Base-by-base conservation (phyloP, 495 filamentous ascomycete genomes). In the Xylaria castorea region DNA sequence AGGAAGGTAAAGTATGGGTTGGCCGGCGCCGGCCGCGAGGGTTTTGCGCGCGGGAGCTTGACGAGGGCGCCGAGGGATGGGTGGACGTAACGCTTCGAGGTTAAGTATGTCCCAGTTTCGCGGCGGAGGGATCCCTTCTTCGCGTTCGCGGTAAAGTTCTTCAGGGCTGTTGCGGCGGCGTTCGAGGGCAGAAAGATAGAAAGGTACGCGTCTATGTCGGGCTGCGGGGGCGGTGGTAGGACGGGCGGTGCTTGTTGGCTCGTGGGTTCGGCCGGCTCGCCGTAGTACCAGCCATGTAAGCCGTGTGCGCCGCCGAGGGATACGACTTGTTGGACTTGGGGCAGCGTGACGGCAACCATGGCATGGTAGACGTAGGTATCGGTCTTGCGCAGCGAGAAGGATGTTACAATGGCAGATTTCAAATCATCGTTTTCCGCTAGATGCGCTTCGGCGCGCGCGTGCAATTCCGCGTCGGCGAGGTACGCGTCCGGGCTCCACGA, bases 1-100 rank as follows among this genome's bases (percentile, higher is more conserved):
- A 89, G 91, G 77, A 87, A 81, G 66, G 88, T 83, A 55, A 87
- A 80, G 79, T 89, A 91, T 3, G 88, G 90, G 74, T 92, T 92
- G 1, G 78, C 40, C 1, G 81, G 77, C 4, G 36, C n/a, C 1
- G 48, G 66, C 5, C 82, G 80, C 32, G 53, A 30, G 27, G 68
- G 65, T 66, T 83, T 86, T 30, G 75, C 78, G 51, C 83, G 84
- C 34, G 80, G 81, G 18, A 84, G 79, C 25, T 78, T 77, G 30
- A 80, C 68, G 42, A 79, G 75, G 4, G 75, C 51, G n/a, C 61
- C 27, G 30, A 79, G 77, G 0, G 68, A 14, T 1, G 78, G 74
- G 71, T 79, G 78, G 38, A 84, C 71, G 73, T 74, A 82, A 7
- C 85, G 85, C 42, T 84, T 83, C 8, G 81, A 71, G 38, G 74